phyloP scores from a whole-genome alignment of 441 rosid species.

The Populus trichocarpa region DNA sequence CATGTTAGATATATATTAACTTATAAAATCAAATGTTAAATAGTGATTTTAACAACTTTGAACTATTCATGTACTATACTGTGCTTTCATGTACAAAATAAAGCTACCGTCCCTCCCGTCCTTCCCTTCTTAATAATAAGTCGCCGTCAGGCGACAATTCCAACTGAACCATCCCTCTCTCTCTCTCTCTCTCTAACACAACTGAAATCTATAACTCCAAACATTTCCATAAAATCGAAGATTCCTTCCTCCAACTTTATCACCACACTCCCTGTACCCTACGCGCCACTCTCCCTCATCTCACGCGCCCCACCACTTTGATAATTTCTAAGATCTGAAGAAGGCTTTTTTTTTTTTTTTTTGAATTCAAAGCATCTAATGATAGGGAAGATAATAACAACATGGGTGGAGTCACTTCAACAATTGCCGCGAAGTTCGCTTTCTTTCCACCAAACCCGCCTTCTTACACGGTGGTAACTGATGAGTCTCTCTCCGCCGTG shows the following conservation, averaged over 20 bases:
- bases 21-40: too few relatives aligned
- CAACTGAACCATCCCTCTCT: conserved; percentile 1
- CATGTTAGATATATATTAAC: too few relatives aligned
- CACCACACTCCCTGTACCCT: background rate
- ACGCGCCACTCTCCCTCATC: conserved; percentile 9
- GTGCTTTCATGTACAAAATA: background rate
- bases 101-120: background rate
- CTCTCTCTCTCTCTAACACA: background rate
- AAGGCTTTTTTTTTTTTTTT: conserved; percentile 9
- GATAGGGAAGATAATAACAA: conserved; percentile 14
- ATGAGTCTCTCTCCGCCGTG: conserved; percentile 31
- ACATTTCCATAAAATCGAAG: background rate
- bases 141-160: conserved; percentile 30
- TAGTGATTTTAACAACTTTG: too few relatives aligned
- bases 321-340: conserved; percentile 22
- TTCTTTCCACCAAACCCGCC: conserved; percentile 97
- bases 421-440: conserved; percentile 90
- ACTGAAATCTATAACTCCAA: background rate
- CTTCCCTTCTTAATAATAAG: background rate
- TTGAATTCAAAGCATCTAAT: conserved; percentile 43
- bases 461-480: conserved; percentile 58
- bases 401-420: conserved; percentile 90
- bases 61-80: background rate
- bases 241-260: background rate
- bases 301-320: conserved; percentile 8